These are phyloP conservation scores for Arabidopsis hybrid DNA, from an alignment of 441 rosid species.

Conservation along the genomic window DNA sequence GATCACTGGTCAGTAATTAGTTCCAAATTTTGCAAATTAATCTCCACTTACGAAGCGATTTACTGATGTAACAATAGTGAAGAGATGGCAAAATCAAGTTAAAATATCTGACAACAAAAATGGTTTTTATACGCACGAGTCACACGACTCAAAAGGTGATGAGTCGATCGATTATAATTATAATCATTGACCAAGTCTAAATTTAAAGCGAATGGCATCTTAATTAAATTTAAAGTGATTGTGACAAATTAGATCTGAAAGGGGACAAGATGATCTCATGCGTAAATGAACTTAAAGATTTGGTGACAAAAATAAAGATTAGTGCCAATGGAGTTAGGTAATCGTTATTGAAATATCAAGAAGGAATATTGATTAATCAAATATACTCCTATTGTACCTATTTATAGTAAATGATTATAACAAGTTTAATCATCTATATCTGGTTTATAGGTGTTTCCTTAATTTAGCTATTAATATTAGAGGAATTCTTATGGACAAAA, in stretches of 20 bases:
- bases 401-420: neutral
- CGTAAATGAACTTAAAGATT: constrained; percentile 28
- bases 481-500: neutral
- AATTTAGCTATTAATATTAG: too few species aligned
- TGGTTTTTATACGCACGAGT: neutral
- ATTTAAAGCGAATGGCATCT: constrained; percentile 24
- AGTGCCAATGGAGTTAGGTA: constrained; percentile 38
- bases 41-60: too few species aligned
- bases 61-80: neutral
- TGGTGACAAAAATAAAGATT: constrained; percentile 11
- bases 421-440: neutral
- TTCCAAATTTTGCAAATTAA: too few species aligned
- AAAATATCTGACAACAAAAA: neutral
- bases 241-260: constrained; percentile 40
- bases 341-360: constrained; percentile 14
- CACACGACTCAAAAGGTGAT: constrained; percentile 18
- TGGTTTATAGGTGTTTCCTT: too few species aligned
- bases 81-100: constrained; percentile 1
- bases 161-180: constrained; percentile 9
- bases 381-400: neutral
- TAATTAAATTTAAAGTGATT: constrained; percentile 21
- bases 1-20: too few species aligned
- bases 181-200: constrained; percentile 29
- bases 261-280: constrained; percentile 45
- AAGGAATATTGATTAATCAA: neutral